Conservation (phyloP, 192 early-diverging fungal genomes). For the Diversispora eburnea region DNA sequence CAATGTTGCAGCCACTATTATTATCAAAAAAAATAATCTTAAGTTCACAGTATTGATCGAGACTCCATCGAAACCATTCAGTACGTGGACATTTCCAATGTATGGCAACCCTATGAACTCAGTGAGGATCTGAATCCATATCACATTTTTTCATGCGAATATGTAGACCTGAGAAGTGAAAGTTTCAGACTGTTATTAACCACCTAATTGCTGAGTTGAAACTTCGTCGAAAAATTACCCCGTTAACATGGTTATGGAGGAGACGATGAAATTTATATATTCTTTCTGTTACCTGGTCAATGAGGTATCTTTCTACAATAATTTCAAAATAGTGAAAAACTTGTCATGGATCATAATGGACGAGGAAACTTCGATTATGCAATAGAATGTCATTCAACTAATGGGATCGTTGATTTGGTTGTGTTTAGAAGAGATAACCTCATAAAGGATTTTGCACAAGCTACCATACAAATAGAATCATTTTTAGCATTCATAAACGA, state of each 20-base stretch:
- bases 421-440: background rate
- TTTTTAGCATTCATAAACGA: constrained; percentile 9
- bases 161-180: background rate
- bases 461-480: constrained; percentile 11
- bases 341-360: background rate
- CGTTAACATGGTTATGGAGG: background rate
- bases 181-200: background rate
- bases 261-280: background rate
- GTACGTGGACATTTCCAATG: too few species aligned
- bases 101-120: background rate
- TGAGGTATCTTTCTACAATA: background rate
- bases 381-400: constrained; percentile 3
- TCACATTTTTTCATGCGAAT: background rate
- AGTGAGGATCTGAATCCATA: background rate
- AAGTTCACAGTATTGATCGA: background rate
- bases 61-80: background rate
- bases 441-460: background rate
- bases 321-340: too few species aligned
- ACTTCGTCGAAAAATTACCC: background rate
- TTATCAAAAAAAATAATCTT: background rate
- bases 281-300: background rate
- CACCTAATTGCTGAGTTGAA: constrained; percentile 12
- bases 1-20: background rate
- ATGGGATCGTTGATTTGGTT: background rate
- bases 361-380: constrained; percentile 9